Percentiles rank a stretch among this genome's conserved stretches.
phyloP scores from a whole-genome alignment of 768 basidiomycete species.

The Leccinum arenicola region DNA sequence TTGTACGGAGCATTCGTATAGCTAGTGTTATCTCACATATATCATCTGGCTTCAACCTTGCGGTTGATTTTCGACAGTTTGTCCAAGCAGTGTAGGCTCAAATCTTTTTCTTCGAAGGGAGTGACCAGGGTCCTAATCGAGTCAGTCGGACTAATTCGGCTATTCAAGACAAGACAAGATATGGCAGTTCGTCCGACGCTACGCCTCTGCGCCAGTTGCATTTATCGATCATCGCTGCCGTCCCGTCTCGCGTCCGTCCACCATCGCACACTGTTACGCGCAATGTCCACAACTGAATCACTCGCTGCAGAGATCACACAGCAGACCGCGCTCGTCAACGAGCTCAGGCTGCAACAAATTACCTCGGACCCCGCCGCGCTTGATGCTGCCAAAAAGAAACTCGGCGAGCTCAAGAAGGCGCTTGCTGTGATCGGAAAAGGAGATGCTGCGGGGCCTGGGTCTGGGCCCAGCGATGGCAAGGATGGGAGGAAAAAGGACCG shows the following conservation, averaged over 20 bases:
- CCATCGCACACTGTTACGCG: slow-evolving; percentile 14
- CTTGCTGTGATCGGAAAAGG: slow-evolving; percentile 41
- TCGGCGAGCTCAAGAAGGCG: slow-evolving; percentile 65
- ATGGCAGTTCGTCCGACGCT: not conserved
- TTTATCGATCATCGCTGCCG: slow-evolving; percentile 35
- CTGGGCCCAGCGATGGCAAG: slow-evolving; percentile 37
- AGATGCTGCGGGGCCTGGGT: slow-evolving; percentile 20
- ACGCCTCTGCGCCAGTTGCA: not conserved
- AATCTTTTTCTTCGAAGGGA: not conserved
- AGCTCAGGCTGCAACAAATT: slow-evolving; percentile 51
- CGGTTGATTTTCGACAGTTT: too few species aligned
- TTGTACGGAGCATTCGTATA: too few species aligned
- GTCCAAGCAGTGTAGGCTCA: too few species aligned
- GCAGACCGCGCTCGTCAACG: slow-evolving; percentile 57
- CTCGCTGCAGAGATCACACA: slow-evolving; percentile 54
- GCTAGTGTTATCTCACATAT: too few species aligned
- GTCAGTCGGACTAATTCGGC: slow-evolving; percentile 18
- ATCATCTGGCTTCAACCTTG: too few species aligned
- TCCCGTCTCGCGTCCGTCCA: slow-evolving; percentile 11
- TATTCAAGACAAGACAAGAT: not conserved
- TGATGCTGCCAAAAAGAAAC: slow-evolving; percentile 64
- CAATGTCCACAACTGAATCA: slow-evolving; percentile 41
- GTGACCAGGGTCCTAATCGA: slow-evolving; percentile 27
- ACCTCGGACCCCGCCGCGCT: slow-evolving; percentile 44
- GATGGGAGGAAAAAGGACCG: slow-evolving; percentile 64